Base-by-base conservation (phyloP, 352 stramenopile genomes). In the Hyaloperonospora brassicae region DNA sequence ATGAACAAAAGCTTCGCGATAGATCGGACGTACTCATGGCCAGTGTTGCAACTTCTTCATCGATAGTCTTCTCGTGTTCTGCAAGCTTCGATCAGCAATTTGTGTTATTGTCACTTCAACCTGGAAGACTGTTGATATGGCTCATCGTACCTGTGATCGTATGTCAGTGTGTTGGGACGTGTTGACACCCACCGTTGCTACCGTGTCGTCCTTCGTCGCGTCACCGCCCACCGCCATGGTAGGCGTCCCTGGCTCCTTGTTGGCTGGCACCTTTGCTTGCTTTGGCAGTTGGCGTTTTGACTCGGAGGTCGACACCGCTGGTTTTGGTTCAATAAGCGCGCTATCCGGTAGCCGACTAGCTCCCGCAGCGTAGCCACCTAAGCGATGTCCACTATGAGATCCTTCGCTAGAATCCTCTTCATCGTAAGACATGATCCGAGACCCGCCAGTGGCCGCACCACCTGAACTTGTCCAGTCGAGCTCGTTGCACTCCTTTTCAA, bases 401-500 rank as follows among this genome's bases (percentile, higher is more conserved):
- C 14, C 51, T 12, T 21, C 35, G 12, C 46, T 11, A 3, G 49
- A 45, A 10, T 46, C 27, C 31, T 62, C 51, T 13, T 64, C 39
- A 17, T 76, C 55, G 0, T 27, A 30, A n/a, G 67, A 47, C 34
- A 47, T 59, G 1, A 50, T 53, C 25, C 24, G 21, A 22, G 43
- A 52, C 0, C 76, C 68, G 5, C 77, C 79, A 4, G 84, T 63
- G 10, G 59, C 50, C 5, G 64, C 56, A 7, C 78, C 79, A 5
- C 55, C 38, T 4, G 61, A 63, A 42, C 76, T 69, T 11, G 72
- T 86, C 80, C 80, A 90, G 50, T 88, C 76, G 0, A 87, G 52
- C n/a, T 86, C 80, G 13, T 72, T 61, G 53, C 79, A 86, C 39
- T 92, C 81, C 34, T 70, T 72, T 50, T 92, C 81, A 27, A 92